These are phyloP conservation scores for Populus nigra DNA, from an alignment of 345 rosid species.

Conservation along the genomic window DNA sequence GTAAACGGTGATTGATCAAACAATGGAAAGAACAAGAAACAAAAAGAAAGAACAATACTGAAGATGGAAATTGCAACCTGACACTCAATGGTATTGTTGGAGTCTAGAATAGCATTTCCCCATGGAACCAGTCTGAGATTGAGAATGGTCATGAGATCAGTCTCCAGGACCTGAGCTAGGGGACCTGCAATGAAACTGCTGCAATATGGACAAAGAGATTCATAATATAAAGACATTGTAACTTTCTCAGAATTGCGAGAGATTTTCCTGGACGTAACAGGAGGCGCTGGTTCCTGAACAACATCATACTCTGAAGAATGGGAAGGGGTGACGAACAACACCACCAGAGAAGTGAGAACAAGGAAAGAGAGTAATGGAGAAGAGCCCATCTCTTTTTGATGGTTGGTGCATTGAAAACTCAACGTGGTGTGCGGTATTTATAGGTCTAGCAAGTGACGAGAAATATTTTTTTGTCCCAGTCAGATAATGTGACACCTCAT, in stretches of 20 bases:
- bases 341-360: slow-evolving; percentile 13
- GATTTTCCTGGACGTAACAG: not conserved
- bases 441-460: not conserved
- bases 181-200: slow-evolving; percentile 35
- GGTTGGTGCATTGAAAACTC: not conserved
- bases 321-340: slow-evolving; percentile 14
- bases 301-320: not conserved
- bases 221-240: slow-evolving; percentile 33
- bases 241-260: slow-evolving; percentile 5
- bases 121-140: slow-evolving; percentile 52
- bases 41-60: not conserved
- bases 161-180: slow-evolving; percentile 26
- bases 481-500: not conserved
- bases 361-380: slow-evolving; percentile 2
- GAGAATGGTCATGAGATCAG: slow-evolving; percentile 34
- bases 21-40: not conserved
- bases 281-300: not conserved
- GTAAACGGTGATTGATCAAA: not conserved
- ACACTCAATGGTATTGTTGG: slow-evolving; percentile 34
- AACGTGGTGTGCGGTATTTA: not conserved
- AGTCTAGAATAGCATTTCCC: slow-evolving; percentile 40
- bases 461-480: not conserved
- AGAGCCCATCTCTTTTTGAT: slow-evolving; percentile 18
- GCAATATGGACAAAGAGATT: slow-evolving; percentile 48
- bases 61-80: slow-evolving; percentile 28